phyloP scores from a whole-genome alignment of 768 basidiomycete species.

The Termitomyces sp. region DNA sequence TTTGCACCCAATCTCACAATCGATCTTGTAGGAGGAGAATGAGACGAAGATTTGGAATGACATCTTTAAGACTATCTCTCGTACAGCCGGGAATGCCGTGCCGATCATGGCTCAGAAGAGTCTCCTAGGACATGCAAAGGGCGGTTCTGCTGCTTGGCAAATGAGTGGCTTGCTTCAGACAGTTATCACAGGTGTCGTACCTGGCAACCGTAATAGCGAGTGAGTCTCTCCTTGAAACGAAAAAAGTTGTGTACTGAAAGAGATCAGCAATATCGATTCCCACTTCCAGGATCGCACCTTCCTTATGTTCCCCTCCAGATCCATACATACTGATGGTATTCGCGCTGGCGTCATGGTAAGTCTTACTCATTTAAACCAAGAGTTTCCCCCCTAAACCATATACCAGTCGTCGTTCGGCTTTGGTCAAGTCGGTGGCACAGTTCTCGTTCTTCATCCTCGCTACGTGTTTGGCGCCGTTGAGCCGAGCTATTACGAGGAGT shows the following conservation, averaged over 20 bases:
- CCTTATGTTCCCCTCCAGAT: constrained; percentile 96
- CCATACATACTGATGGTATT: constrained; percentile 92
- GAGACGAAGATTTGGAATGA: constrained; percentile 97
- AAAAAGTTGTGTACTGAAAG: constrained; percentile 1
- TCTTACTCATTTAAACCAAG: background rate
- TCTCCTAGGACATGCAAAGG: constrained; percentile 95
- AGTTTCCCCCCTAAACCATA: constrained; percentile 5
- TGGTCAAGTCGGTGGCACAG: constrained; percentile 96
- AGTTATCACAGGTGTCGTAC: constrained; percentile 79
- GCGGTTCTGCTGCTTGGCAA: constrained; percentile 98
- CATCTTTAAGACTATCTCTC: constrained; percentile 82
- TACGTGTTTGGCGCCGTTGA: constrained; percentile 85
- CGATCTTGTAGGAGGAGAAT: constrained; percentile 74
- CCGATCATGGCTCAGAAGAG: constrained; percentile 98
- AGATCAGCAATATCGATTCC: constrained; percentile 81
- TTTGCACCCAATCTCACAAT: constrained; percentile 4
- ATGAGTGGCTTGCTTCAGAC: constrained; percentile 89
- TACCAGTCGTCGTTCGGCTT: constrained; percentile 94
- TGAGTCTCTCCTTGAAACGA: constrained; percentile 36
- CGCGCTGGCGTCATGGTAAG: constrained; percentile 81
- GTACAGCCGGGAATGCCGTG: constrained; percentile 93
- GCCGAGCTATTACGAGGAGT: constrained; percentile 71
- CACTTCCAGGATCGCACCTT: constrained; percentile 85
- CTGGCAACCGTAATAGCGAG: constrained; percentile 96
- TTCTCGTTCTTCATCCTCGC: constrained; percentile 84